Percentiles rank a stretch among this genome's conserved stretches.
Conservation (phyloP, 2,329 filamentous ascomycete genomes). For the Calonectria leucothoes region DNA sequence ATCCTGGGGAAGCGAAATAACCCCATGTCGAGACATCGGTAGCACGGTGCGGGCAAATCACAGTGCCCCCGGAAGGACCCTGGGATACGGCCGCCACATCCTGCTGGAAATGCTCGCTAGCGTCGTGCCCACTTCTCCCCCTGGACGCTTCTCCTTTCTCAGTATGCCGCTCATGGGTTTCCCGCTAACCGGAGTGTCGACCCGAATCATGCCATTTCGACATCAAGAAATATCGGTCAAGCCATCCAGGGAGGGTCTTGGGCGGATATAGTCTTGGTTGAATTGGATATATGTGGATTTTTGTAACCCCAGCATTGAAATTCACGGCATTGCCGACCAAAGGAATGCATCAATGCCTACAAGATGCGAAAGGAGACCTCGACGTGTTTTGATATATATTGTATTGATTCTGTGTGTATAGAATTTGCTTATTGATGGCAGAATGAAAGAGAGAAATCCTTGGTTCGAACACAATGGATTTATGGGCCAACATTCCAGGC, state of each 20-base stretch:
- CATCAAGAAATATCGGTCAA: background rate
- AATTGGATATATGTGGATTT: background rate
- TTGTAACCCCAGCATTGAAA: background rate
- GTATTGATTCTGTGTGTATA: background rate
- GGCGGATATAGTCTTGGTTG: background rate
- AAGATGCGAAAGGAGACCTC: background rate
- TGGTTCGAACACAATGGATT: background rate
- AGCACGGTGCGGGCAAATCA: background rate
- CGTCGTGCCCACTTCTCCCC: background rate
- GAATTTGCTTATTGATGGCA: background rate
- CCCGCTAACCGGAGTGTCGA: background rate
- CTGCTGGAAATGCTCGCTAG: background rate
- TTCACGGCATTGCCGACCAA: background rate
- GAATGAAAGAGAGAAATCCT: background rate
- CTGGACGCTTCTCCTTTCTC: background rate
- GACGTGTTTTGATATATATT: background rate
- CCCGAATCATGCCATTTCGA: background rate
- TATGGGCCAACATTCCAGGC: background rate
- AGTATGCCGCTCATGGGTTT: background rate
- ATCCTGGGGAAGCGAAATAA: background rate
- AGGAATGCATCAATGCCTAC: background rate
- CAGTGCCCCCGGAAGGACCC: background rate
- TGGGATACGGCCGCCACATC: background rate
- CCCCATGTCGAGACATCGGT: background rate
- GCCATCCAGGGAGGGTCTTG: background rate